These are phyloP conservation scores for Crithidia fasciculata DNA, from an alignment of 208 protist species.

Conservation along the genomic window DNA sequence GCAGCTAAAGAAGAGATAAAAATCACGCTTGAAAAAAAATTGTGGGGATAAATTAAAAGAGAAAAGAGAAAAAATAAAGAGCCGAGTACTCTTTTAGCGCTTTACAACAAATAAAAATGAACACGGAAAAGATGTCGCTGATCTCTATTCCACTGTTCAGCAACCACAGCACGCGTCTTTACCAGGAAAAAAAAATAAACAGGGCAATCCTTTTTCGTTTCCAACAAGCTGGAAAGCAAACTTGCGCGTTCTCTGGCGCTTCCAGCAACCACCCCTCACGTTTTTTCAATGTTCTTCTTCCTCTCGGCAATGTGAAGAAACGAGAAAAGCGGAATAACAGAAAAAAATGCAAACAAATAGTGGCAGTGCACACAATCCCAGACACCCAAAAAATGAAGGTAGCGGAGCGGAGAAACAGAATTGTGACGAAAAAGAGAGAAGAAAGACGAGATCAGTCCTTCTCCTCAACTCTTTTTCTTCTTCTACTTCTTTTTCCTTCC, in stretches of 20 bases:
- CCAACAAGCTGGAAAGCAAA: too few relatives aligned
- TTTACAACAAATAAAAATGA: neutral
- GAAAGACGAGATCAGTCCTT: neutral
- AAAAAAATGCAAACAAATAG: neutral
- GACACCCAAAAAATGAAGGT: neutral
- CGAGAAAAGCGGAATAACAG: neutral
- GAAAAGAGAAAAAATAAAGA: too few relatives aligned
- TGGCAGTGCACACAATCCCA: neutral
- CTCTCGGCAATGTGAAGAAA: neutral
- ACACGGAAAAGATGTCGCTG: neutral
- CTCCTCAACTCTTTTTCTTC: neutral
- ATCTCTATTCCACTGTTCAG: neutral
- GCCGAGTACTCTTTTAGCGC: too few relatives aligned
- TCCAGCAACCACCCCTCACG: too few relatives aligned
- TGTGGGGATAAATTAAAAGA: too few relatives aligned
- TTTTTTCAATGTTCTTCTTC: neutral
- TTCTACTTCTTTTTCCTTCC: neutral
- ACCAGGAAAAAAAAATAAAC: too few relatives aligned
- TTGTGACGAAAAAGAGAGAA: neutral
- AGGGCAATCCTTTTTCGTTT: too few relatives aligned
- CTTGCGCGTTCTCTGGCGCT: too few relatives aligned
- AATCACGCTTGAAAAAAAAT: too few relatives aligned
- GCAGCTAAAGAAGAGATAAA: too few relatives aligned
- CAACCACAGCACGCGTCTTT: too few relatives aligned
- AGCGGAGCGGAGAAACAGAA: neutral